Conservation (phyloP, 805 yeast genomes). For the Yarrowia hollandica region DNA sequence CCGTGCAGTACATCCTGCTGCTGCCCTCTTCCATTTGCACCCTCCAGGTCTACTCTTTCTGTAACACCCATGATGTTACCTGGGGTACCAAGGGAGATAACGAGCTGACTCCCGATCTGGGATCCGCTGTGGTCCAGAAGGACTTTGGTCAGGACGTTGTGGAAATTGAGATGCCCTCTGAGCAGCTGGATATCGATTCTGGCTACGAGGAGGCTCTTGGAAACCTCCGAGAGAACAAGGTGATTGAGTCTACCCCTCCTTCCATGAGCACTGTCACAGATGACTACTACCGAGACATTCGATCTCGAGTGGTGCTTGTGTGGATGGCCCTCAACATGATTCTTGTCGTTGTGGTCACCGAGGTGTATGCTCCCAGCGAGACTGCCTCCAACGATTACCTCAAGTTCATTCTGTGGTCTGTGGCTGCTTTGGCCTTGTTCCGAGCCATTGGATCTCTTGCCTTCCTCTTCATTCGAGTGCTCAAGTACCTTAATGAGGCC, state of each 20-base stretch:
- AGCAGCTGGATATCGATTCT: constrained; percentile 74
- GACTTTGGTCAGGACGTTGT: constrained; percentile 83
- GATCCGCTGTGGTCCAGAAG: constrained; percentile 79
- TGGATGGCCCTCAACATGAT: constrained; percentile 87
- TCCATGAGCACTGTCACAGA: constrained; percentile 48
- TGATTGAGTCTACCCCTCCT: constrained; percentile 50
- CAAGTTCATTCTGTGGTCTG: constrained; percentile 86
- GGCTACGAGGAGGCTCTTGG: constrained; percentile 74
- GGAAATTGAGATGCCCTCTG: constrained; percentile 70
- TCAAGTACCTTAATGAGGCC: constrained; percentile 31
- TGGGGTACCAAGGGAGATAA: constrained; percentile 99
- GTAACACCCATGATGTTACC: constrained; percentile 96
- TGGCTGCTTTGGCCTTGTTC: constrained; percentile 77
- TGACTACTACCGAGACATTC: constrained; percentile 91
- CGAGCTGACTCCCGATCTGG: constrained; percentile 63
- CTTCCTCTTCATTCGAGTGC: constrained; percentile 53
- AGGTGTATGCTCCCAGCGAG: constrained; percentile 70
- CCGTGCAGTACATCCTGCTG: constrained; percentile 82
- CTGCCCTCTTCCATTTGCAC: constrained; percentile 91
- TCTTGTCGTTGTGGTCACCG: constrained; percentile 82
- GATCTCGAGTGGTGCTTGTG: constrained; percentile 92
- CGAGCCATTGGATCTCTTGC: constrained; percentile 80
- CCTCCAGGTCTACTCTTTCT: constrained; percentile 91
- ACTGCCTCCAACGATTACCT: constrained; percentile 71
- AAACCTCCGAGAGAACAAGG: constrained; percentile 69